phyloP scores from a whole-genome alignment of 2,329 filamentous ascomycete species.

The Thielaviopsis ethacetica region DNA sequence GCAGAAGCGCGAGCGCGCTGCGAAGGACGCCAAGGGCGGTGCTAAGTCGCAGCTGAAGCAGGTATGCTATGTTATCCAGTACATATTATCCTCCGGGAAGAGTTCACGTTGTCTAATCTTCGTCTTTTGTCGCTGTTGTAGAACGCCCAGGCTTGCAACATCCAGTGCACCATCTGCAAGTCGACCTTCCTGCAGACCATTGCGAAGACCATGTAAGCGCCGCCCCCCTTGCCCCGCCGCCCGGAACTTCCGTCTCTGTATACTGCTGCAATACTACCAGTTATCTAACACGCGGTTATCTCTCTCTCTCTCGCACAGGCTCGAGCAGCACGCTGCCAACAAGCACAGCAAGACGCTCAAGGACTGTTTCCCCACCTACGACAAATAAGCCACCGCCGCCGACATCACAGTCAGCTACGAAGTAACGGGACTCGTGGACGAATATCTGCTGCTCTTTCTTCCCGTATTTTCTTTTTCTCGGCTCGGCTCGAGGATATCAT shows the following conservation, averaged over 20 bases:
- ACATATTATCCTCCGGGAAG: background rate
- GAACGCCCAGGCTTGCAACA: conserved; percentile 59
- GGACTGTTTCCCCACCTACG: conserved; percentile 50
- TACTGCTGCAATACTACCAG: background rate
- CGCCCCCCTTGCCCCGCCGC: background rate
- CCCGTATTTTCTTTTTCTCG: too few relatives aligned
- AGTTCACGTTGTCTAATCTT: background rate
- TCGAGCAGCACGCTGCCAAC: conserved; percentile 56
- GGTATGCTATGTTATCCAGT: conserved; percentile 27
- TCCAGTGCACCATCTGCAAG: conserved; percentile 64
- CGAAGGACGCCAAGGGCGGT: conserved; percentile 38
- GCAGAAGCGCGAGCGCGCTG: conserved; percentile 58
- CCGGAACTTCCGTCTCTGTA: background rate
- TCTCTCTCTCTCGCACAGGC: conserved; percentile 29
- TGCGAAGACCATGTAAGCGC: conserved; percentile 45
- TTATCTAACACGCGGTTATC: background rate
- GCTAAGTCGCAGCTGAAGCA: conserved; percentile 54
- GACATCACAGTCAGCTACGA: background rate
- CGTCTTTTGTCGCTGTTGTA: conserved; percentile 18
- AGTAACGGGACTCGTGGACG: background rate
- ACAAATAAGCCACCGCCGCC: conserved; percentile 4
- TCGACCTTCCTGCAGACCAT: conserved; percentile 66
- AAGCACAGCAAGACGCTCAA: conserved; percentile 58
- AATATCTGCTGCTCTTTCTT: background rate
- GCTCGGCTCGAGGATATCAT: too few relatives aligned